Evolutionary conservation across 2,329 filamentous ascomycete genomes (phyloP).

Genomic region (Tetracladium maxilliforme): DNA sequence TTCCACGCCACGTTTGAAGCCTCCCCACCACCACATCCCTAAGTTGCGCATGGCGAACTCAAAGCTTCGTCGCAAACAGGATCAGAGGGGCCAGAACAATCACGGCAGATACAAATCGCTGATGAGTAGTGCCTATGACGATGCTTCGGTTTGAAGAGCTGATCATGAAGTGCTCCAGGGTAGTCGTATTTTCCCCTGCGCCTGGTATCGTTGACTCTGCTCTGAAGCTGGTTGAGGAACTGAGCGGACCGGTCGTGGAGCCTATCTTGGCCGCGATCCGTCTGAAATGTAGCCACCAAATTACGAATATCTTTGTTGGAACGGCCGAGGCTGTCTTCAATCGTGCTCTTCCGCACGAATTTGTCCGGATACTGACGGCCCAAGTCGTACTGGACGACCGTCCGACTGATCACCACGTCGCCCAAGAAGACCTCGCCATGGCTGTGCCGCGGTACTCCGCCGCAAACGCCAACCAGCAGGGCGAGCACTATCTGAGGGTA

Average conservation of each 20-base stretch:
- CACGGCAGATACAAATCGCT: not conserved
- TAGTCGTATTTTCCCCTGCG: conserved; percentile 1
- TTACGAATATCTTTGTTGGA: conserved; percentile 6
- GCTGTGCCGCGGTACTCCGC: conserved; percentile 14
- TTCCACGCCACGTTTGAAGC: not conserved
- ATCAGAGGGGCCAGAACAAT: not conserved
- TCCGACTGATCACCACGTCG: conserved; percentile 16
- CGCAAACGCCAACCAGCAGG: conserved; percentile 24
- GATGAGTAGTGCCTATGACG: conserved; percentile 4
- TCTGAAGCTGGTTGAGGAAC: conserved; percentile 2
- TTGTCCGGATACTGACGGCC: conserved; percentile 9
- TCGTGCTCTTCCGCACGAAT: conserved; percentile 8
- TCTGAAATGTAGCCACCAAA: conserved; percentile 3
- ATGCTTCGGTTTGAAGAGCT: conserved; percentile 2
- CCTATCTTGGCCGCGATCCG: conserved; percentile 1
- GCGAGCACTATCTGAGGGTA: conserved; percentile 17
- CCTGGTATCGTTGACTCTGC: too few species aligned
- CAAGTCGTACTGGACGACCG: conserved; percentile 14
- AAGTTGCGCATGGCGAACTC: not conserved
- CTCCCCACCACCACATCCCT: not conserved
- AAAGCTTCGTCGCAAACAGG: not conserved
- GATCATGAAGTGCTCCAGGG: conserved; percentile 2
- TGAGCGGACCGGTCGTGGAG: conserved; percentile 2
- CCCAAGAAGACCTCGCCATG: conserved; percentile 11
- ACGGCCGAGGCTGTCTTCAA: conserved; percentile 4